phyloP scores from a whole-genome alignment of 305 asterid genomes.

The Rubia tinctorum region DNA sequence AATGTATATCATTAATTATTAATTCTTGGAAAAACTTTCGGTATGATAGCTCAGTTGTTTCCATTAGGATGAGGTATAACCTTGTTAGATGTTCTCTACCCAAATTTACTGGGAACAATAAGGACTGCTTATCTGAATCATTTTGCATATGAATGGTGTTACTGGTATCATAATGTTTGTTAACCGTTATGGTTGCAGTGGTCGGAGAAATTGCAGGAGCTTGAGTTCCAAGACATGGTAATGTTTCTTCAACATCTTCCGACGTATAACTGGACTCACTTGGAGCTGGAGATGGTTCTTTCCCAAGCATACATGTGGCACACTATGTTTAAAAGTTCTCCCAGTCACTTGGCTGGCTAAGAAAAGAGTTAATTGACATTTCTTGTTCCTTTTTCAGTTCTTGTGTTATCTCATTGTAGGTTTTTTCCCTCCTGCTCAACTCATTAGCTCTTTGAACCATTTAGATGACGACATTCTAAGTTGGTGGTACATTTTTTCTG shows the following conservation, averaged over 20 bases:
- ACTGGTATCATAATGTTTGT: slow-evolving; percentile 11
- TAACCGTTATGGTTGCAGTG: slow-evolving; percentile 42
- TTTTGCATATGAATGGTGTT: not conserved
- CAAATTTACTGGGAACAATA: not conserved
- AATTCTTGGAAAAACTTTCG: not conserved
- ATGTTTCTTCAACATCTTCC: slow-evolving; percentile 99
- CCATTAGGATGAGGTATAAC: not conserved
- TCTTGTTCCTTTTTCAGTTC: not conserved
- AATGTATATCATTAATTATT: not conserved
- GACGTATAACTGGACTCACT: slow-evolving; percentile 68
- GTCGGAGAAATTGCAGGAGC: slow-evolving; percentile 79
- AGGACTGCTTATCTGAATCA: not conserved
- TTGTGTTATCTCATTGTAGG: not conserved
- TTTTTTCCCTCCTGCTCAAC: slow-evolving; percentile 20
- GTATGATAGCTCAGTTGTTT: not conserved
- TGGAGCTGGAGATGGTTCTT: slow-evolving; percentile 91
- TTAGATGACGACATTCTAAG: slow-evolving; percentile 10
- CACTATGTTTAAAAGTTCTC: slow-evolving; percentile 85
- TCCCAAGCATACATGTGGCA: slow-evolving; percentile 98
- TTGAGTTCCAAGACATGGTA: slow-evolving; percentile 98
- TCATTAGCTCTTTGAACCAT: not conserved
- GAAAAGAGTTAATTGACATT: not conserved
- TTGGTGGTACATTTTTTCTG: slow-evolving; percentile 14
- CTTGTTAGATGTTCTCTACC: not conserved
- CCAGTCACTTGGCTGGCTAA: slow-evolving; percentile 89